A percentile compares a stretch with the other conserved stretches of the same genome.
phyloP scores from a whole-genome alignment of 768 basidiomycete species.

The Trametes gibbosa region DNA sequence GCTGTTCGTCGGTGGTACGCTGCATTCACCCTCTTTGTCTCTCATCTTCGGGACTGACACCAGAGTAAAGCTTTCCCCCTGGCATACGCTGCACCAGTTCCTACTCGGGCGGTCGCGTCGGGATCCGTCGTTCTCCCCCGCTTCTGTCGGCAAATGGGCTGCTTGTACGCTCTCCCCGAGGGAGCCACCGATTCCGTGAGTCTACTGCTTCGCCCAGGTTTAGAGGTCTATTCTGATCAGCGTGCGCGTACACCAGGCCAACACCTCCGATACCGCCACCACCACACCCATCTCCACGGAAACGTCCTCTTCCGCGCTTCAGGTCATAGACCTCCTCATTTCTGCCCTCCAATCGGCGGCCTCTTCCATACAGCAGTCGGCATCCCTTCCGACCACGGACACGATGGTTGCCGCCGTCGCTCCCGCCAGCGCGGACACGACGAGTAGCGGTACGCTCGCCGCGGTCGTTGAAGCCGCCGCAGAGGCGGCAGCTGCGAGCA shows the following conservation, averaged over 20 bases:
- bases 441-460: not conserved
- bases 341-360: not conserved
- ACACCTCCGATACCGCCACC: not conserved
- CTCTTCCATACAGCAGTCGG: not conserved
- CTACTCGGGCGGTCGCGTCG: not conserved
- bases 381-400: not conserved
- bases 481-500: not conserved
- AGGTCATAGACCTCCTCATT: constrained; percentile 9
- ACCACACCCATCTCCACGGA: not conserved
- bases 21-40: not conserved
- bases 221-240: not conserved
- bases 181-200: not conserved
- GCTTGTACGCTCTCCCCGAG: not conserved
- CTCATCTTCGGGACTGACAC: too few relatives aligned
- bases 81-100: not conserved
- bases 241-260: not conserved
- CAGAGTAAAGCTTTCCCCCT: not conserved
- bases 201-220: not conserved
- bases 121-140: not conserved
- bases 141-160: not conserved
- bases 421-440: not conserved
- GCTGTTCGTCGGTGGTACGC: constrained; percentile 14
- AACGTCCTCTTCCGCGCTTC: not conserved
- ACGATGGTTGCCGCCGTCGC: not conserved
- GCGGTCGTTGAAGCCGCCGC: not conserved